Evolutionary conservation across 2,329 filamentous ascomycete genomes (phyloP).

Genomic region (Fusarium nisikadoi): DNA sequence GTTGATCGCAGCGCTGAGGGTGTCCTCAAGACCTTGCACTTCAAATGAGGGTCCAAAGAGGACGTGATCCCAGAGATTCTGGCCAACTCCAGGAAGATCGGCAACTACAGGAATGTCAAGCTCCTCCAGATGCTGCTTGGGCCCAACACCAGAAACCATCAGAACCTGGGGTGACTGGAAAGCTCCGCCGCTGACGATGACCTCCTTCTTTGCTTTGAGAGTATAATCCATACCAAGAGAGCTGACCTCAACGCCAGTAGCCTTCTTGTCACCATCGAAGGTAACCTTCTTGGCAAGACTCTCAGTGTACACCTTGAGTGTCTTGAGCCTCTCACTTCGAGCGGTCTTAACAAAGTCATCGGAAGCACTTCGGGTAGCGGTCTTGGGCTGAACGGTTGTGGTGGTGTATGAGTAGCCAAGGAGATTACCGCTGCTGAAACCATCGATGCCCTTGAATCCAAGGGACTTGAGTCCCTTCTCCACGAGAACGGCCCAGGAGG

Average conservation of each 20-base stretch:
- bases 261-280: slow-evolving; percentile 54
- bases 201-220: slow-evolving; percentile 32
- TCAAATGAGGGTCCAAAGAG: slow-evolving; percentile 36
- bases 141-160: slow-evolving; percentile 39
- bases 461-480: slow-evolving; percentile 42
- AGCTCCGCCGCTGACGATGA: slow-evolving; percentile 29
- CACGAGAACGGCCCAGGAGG: slow-evolving; percentile 33
- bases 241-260: slow-evolving; percentile 51
- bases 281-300: slow-evolving; percentile 58
- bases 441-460: slow-evolving; percentile 40
- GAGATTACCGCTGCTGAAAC: slow-evolving; percentile 38
- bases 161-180: slow-evolving; percentile 37
- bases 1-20: slow-evolving; percentile 37
- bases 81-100: slow-evolving; percentile 31
- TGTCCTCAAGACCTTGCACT: slow-evolving; percentile 35
- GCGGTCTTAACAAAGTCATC: slow-evolving; percentile 42
- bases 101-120: slow-evolving; percentile 28
- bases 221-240: slow-evolving; percentile 25
- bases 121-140: slow-evolving; percentile 1
- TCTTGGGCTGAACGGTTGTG: slow-evolving; percentile 32
- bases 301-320: slow-evolving; percentile 53
- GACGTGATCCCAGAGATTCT: slow-evolving; percentile 38
- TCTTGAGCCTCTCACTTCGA: slow-evolving; percentile 41
- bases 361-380: slow-evolving; percentile 42
- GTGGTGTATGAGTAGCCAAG: slow-evolving; percentile 42